Base-by-base conservation (phyloP, 306 rosid genomes). In the Cyamopsis tetragonoloba region DNA sequence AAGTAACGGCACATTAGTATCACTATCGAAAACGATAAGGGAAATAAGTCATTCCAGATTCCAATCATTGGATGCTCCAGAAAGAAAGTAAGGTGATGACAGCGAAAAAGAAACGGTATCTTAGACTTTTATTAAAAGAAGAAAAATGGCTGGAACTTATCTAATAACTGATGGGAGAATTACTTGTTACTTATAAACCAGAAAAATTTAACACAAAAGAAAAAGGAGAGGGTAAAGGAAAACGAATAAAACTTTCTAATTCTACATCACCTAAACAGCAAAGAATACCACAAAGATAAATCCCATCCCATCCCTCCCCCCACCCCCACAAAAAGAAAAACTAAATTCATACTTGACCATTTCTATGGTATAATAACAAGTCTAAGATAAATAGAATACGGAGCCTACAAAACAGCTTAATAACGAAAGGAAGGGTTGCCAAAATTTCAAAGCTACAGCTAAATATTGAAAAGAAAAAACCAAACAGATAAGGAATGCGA, bases 21-120 rank as follows among this genome's bases (percentile, higher is more conserved):
- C 69, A 71, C 68, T 64, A 78, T 80, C 18, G 59, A 20, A 66
- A 72, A 70, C 53, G 49, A 73, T 39, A 77, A 70, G 62, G 34
- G 48, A 79, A 78, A 73, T 68, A 73, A 62, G 78, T 55, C 51
- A 71, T 79, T 70, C 75, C 77, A 67, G 72, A 70, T 74, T 68
- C 71, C 84, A 83, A 58, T 74, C 31, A 76, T 73, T 68, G 76
- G 12, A 59, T 43, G 38, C 50, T 54, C 44, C 34, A 65, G 54
- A 26, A 72, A 68, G 53, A 15, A 72, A 48, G 65, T 18, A 30
- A 70, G 72, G 65, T 23, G 76, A 70, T 66, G 72, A 79, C 67
- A 77, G 69, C 63, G 38, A 65, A 50, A 74, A 84, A 84, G 61
- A 65, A 35, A 73, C 4, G 67, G 79, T 66, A 66, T 68, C 78